These are phyloP conservation scores for Sugiyamaella grinbergsii DNA, from an alignment of 1,139 yeast species.

Conservation along the genomic window DNA sequence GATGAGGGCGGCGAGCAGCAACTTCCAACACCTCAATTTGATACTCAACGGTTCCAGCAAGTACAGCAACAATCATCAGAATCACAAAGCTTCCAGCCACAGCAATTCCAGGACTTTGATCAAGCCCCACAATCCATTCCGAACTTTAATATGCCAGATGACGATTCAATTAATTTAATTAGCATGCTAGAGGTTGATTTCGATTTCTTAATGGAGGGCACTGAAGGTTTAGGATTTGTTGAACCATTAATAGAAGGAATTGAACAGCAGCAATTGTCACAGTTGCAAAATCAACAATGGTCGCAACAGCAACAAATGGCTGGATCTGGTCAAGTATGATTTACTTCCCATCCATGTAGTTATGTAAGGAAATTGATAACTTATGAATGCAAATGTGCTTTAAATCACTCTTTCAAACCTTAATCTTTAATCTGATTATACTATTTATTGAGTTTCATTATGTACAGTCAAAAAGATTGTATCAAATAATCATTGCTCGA, in stretches of 20 bases:
- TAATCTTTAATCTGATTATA: too few species aligned
- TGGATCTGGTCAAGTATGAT: slow-evolving; percentile 1
- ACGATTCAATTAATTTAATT: slow-evolving; percentile 24
- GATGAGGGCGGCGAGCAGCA: neutral
- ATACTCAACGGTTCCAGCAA: slow-evolving; percentile 12
- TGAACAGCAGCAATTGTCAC: slow-evolving; percentile 51
- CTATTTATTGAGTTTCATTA: too few species aligned
- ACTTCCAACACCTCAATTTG: slow-evolving; percentile 8
- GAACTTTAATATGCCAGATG: slow-evolving; percentile 15
- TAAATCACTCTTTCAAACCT: too few species aligned
- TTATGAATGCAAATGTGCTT: neutral
- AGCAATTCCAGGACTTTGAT: slow-evolving; percentile 21
- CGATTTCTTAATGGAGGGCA: slow-evolving; percentile 59
- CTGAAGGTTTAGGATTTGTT: slow-evolving; percentile 80
- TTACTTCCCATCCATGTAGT: neutral
- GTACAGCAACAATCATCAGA: slow-evolving; percentile 16
- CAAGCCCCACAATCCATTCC: slow-evolving; percentile 4
- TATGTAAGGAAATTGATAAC: slow-evolving; percentile 1
- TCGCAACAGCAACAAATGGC: slow-evolving; percentile 9
- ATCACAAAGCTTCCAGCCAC: slow-evolving; percentile 13
- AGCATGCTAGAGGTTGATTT: slow-evolving; percentile 38
- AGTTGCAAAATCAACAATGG: slow-evolving; percentile 19
- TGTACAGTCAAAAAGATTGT: too few species aligned
- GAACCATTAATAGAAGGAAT: slow-evolving; percentile 89
- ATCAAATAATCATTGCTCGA: too few species aligned